These are phyloP conservation scores for carrot (Daucus carota) DNA, from an alignment of 129 eudicot species.

Conservation along the genomic window DNA sequence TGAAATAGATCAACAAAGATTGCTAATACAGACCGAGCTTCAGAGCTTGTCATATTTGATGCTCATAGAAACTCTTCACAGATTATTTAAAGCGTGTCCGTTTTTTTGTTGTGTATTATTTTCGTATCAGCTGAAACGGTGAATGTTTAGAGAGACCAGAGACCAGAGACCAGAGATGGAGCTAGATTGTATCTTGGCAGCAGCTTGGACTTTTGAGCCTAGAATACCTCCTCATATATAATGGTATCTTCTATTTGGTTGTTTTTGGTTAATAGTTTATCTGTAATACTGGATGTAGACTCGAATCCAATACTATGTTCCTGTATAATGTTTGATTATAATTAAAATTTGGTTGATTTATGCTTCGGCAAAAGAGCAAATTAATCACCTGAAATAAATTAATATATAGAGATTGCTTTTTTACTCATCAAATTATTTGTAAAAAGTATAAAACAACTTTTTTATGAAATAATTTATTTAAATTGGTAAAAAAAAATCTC, in stretches of 20 bases:
- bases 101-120: neutral
- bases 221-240: neutral
- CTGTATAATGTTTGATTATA: too few relatives aligned
- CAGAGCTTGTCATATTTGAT: slow-evolving; percentile 18
- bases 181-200: neutral
- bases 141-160: too few relatives aligned
- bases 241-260: neutral
- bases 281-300: neutral
- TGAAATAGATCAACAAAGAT: neutral
- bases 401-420: too few relatives aligned
- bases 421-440: too few relatives aligned
- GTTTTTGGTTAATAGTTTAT: neutral
- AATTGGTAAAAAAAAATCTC: too few relatives aligned
- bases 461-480: too few relatives aligned
- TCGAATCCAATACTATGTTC: neutral
- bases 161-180: neutral
- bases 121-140: neutral
- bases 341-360: too few relatives aligned
- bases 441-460: too few relatives aligned
- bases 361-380: too few relatives aligned
- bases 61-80: neutral
- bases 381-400: too few relatives aligned
- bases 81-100: neutral
- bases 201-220: neutral
- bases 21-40: slow-evolving; percentile 11